These are phyloP conservation scores for Amanita rubescens DNA, from an alignment of 768 basidiomycete species.

Conservation along the genomic window DNA sequence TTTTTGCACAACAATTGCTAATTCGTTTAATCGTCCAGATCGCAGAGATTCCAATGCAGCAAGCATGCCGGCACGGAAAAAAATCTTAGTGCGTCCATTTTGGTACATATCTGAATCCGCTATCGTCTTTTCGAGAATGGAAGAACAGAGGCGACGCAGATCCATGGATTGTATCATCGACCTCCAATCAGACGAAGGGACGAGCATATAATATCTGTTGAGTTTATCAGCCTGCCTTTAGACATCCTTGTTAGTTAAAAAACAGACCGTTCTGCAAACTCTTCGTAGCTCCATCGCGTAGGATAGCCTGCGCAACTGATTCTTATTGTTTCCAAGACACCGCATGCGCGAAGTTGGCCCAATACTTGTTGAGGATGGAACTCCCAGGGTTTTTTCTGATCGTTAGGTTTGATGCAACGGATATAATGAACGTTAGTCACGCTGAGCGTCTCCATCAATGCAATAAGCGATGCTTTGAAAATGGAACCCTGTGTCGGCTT, in stretches of 20 bases:
- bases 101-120: slow-evolving; percentile 96
- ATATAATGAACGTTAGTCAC: slow-evolving; percentile 99
- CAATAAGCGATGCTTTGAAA: slow-evolving; percentile 92
- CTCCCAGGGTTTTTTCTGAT: slow-evolving; percentile 94
- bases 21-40: slow-evolving; percentile 76
- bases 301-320: slow-evolving; percentile 99
- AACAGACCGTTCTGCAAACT: slow-evolving; percentile 91
- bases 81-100: slow-evolving; percentile 94
- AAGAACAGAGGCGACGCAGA: slow-evolving; percentile 70
- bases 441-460: slow-evolving; percentile 94
- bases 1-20: slow-evolving; percentile 97
- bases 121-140: slow-evolving; percentile 81
- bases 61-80: slow-evolving; percentile 99
- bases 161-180: slow-evolving; percentile 79
- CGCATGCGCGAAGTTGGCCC: slow-evolving; percentile 92
- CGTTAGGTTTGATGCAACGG: slow-evolving; percentile 98
- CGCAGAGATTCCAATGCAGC: slow-evolving; percentile 90
- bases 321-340: slow-evolving; percentile 97
- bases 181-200: slow-evolving; percentile 80
- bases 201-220: slow-evolving; percentile 92
- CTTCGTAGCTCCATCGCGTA: slow-evolving; percentile 96
- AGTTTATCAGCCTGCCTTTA: slow-evolving; percentile 11
- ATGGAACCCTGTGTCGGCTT: slow-evolving; percentile 98
- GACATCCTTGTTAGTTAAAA: neutral
- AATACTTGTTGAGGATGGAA: slow-evolving; percentile 94